Base-by-base conservation (phyloP, 495 filamentous ascomycete genomes). In the Penicillium salamii region DNA sequence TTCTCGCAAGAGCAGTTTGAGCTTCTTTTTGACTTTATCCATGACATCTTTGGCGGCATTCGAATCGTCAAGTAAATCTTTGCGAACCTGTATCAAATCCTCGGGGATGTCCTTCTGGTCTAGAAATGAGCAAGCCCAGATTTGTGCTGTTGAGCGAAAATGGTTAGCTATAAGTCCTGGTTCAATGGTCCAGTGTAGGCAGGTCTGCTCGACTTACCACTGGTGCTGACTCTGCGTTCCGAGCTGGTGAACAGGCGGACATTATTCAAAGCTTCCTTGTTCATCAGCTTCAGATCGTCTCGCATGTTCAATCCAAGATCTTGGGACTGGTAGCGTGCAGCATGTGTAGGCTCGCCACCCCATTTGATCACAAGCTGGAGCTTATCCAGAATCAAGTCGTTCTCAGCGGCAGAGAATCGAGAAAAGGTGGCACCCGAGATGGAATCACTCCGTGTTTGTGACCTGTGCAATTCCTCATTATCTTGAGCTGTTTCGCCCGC, bases 31-130 rank as follows among this genome's bases (percentile, higher is more conserved):
- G 38, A 98, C 93, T 65, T 95, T 96, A 69, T 98, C 93, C 91
- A 97, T 98, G 57, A 95, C 91, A 68, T 97, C 95, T 66, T 98
- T 98, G 44, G 93, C 93, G n/a, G 93, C 93, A 69, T 98, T 98
- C 1, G 90, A 96, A 62, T 98, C 93, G 65, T 98, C 93, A 6
- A 98, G 76, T 2, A 98, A 77, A 66, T 97, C 91, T 65, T 98
- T 98, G 35, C 93, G 82, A 49, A 97, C 81, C 41, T 84, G 85
- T 54, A 97, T 91, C 46, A 84, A 87, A 46, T 93, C 87, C 34
- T 88, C 80, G 0, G 88, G 83, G 13, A 96, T 68, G 35, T 96
- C 87, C 66, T 95, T 91, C 65, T 88, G 80, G 46, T 90, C 85
- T 42, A 96, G 78, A 65, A 98, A 98, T 32, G 89, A 86, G 35